Conservation (phyloP, 768 basidiomycete species). For the Kwoniella shandongensis region DNA sequence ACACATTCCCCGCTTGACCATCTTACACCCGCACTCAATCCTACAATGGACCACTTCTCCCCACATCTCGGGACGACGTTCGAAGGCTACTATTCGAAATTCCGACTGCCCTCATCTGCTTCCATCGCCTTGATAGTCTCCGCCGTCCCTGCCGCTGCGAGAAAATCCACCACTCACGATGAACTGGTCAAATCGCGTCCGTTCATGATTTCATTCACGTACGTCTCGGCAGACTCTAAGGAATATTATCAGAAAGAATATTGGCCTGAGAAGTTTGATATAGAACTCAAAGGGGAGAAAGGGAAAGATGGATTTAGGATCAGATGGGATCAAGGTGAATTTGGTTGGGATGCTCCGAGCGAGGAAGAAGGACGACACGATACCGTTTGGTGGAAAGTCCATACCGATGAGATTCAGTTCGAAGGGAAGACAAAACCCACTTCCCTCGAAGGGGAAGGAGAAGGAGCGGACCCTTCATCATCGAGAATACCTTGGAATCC, state of each 20-base stretch:
- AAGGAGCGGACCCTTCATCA: neutral
- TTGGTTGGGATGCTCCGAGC: constrained; percentile 13
- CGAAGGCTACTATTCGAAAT: constrained; percentile 41
- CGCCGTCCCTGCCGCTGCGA: constrained; percentile 25
- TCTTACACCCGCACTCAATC: neutral
- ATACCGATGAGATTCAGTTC: constrained; percentile 17
- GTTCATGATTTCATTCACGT: constrained; percentile 33
- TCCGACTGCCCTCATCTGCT: constrained; percentile 35
- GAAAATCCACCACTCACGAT: neutral
- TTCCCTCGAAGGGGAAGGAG: neutral
- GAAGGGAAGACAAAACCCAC: neutral
- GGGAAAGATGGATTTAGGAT: constrained; percentile 16
- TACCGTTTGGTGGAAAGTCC: constrained; percentile 15
- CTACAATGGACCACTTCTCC: constrained; percentile 23
- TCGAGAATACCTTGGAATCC: constrained; percentile 29
- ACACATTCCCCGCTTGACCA: too few relatives aligned
- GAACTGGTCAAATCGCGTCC: neutral
- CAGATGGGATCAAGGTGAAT: constrained; percentile 28
- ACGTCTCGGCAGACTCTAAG: constrained; percentile 19
- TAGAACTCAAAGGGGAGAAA: neutral
- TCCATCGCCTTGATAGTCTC: constrained; percentile 40
- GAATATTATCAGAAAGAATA: constrained; percentile 23
- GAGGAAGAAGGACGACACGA: constrained; percentile 2
- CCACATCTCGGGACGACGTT: constrained; percentile 30
- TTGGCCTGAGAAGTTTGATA: constrained; percentile 21